Base-by-base conservation (phyloP, 192 early-diverging fungal species). In the Backusella luteola region DNA sequence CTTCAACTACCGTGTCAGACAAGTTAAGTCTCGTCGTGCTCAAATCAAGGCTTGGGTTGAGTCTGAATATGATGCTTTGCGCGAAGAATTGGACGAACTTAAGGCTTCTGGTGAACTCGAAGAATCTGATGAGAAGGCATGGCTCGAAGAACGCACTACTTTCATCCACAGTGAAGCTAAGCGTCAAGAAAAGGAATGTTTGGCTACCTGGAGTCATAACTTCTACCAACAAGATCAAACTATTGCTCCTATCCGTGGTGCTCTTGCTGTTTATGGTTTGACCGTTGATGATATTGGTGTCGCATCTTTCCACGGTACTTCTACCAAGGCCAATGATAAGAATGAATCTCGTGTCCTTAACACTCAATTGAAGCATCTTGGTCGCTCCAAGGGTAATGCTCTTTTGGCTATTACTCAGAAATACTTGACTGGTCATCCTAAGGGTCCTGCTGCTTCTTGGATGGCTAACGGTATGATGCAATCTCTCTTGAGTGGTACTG, bases 401-500 rank as follows among this genome's bases (percentile, higher is more conserved):
- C 79, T 93, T 34, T 94, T 94, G 9, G 85, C 89, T 38, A 88
- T 98, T 73, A 93, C 92, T 87, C 97, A 98, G 74, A 98, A 98
- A 81, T 90, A 94, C 80, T 87, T 98, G 67, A 98, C 97, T 39
- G 97, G 97, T 73, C 97, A 98, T 76, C 97, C 97, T 56, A 98
- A 98, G 92, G 97, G 94, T 71, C 92, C 97, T 23, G 97, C 97
- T 41, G 97, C 95, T 66, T 94, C 94, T 5, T 98, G 96, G 96
- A 97, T 97, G 96, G 89, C 95, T 79, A 98, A 96, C 88, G 94
- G 96, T 77, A 89, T 94, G 41, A 79, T 98, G 36, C 96, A 98
- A 84, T 80, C 87, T 66, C 84, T 98, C 52, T 91, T 93, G 71
- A 92, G 91, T 29, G 94, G 96, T 79, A 83, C 96, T 44, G 87